Evolutionary conservation across 177 flowering plant species (phyloP), one percentile per base, ranked within the genome.

Genomic region (Vitis hybrid): DNA sequence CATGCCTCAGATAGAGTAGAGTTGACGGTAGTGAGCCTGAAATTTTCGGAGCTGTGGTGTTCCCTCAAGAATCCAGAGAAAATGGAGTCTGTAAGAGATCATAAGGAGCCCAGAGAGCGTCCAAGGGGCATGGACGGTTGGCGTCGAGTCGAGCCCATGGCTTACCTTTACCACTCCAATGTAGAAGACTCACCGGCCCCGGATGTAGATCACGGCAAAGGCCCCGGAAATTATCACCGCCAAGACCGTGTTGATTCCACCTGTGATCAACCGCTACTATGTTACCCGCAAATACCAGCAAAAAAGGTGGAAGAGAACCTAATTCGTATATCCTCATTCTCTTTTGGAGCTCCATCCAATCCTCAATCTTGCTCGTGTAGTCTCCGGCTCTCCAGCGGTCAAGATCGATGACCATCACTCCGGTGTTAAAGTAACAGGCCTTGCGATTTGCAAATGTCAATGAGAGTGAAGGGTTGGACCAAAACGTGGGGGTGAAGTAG

Each of bases 271-370:
- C 98, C 28, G 94, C 83, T 2, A 78, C 90, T 11, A 95, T 95
- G 11, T 79, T 75, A 1, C 99, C 98, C 7, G 94, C 98, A 57
- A 95, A 93, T 0, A 93, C 99, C 0, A 95, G 90, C 74, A 95
- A 61, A 62, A 95, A 95, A 0, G 98, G 98, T 5, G 99, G 99
- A 57, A 93, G 67, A 0, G 99, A 95, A 2, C 99, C 98, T 67
- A 95, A 70, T 61, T 93, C 94, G 81, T 95, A 95, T 17, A 95
- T 93, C 80, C 99, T 82, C 88, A 93, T 87, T 55, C 97, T 67
- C 83, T 95, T 95, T 82, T 95, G 99, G 6, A 95, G 75, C 80
- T 89, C 97, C 98, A 95, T 95, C 98, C 99, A 95, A 47, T 93
- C 99, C 70, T 88, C 97, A 7, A 95, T 93, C 80, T 79, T 82